phyloP scores from a whole-genome alignment of 169 alveolate species.

The Sarcocystis neurona region DNA sequence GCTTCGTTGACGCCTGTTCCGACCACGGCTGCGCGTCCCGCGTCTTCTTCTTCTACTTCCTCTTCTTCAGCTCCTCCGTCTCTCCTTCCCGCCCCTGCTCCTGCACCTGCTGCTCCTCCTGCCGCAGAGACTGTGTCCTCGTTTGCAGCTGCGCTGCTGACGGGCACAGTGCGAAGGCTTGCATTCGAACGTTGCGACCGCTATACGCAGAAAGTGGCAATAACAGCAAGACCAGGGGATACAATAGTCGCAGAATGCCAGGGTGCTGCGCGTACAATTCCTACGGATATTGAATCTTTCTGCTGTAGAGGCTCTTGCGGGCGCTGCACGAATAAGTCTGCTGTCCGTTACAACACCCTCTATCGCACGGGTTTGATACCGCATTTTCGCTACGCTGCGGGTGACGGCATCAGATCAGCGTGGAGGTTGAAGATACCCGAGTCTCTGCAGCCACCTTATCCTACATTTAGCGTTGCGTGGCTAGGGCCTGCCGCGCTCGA shows the following conservation, averaged over 20 bases:
- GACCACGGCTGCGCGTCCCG: neutral
- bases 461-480: conserved; percentile 30
- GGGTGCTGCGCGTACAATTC: conserved; percentile 5
- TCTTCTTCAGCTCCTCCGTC: neutral
- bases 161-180: neutral
- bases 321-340: neutral
- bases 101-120: too few species aligned
- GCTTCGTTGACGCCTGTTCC: too few species aligned
- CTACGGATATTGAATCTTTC: neutral
- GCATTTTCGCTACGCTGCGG: neutral
- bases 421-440: conserved; percentile 23
- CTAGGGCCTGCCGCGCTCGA: neutral
- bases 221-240: conserved; percentile 28
- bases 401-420: conserved; percentile 17
- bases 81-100: too few species aligned
- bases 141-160: neutral
- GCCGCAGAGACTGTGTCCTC: too few species aligned
- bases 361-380: conserved; percentile 14
- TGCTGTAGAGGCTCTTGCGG: conserved; percentile 1
- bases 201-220: neutral
- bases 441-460: neutral
- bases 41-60: neutral
- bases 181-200: conserved; percentile 27
- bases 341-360: neutral
- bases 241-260: neutral